Evolutionary conservation across 345 rosid species (phyloP), one percentile per base, ranked within the genome.

Genomic region (Rubroshorea leprosula): DNA sequence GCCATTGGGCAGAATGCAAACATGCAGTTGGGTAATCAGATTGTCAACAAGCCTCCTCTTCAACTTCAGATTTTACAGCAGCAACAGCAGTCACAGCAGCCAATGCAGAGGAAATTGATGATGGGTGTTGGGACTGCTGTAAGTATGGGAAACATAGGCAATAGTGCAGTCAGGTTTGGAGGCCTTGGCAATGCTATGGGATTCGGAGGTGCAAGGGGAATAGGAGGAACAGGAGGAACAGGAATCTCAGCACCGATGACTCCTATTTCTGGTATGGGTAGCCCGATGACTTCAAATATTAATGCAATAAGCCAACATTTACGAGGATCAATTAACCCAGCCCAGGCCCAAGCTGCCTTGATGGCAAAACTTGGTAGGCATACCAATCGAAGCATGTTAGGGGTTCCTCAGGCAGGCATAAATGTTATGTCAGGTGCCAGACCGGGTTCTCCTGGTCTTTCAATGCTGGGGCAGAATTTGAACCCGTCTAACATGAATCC

Each of bases 161-260:
- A 69, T 68, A 78, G 62, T 68, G 76, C 80, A 70, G 75, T 70
- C 50, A 83, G 86, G 61, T 79, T 89, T 54, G 96, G 95, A 51
- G 70, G 80, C 63, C 65, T 82, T 12, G 49, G 81, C 26, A 86
- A 66, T 73, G 72, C 82, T 29, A 67, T 87, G 78, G 76, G 78
- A 44, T 78, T 87, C 64, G 89, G 83, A 63, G 80, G 85, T 57
- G 71, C 72, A 25, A 73, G 92, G 74, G 95, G 95, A 53, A 73
- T 83, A 39, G 83, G 81, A 29, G 95, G 82, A 51, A 26, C 77
- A 39, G 83, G 81, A 29, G 95, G 82, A 51, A 26, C 77, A 6
- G 91, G 91, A 63, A 85, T 80, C 39, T 81, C 96, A 41, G 82
- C 90, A 45, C 74, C 95, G n/a, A 77, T 89, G 93, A 53, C 79